Evolutionary conservation across 2,329 filamentous ascomycete genomes (phyloP).

Genomic region (Penicillium occitanis): DNA sequence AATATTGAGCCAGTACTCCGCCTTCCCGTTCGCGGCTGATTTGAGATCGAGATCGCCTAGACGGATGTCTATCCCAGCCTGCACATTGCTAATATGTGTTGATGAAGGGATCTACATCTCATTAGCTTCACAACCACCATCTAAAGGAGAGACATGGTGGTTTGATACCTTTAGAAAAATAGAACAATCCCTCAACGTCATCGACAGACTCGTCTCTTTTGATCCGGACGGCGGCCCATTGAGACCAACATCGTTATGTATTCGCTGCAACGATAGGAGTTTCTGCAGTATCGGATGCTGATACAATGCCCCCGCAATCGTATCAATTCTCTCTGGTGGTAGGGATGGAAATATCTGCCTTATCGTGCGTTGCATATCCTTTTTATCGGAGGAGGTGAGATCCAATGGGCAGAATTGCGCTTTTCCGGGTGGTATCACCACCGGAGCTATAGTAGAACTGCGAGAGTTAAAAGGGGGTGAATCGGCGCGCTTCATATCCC

Average conservation of each 20-base stretch:
- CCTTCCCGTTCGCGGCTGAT: constrained; percentile 62
- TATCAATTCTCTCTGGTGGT: constrained; percentile 36
- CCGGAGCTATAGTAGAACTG: not conserved
- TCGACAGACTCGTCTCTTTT: constrained; percentile 63
- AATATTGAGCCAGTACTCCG: constrained; percentile 65
- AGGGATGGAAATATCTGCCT: constrained; percentile 24
- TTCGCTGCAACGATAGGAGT: constrained; percentile 36
- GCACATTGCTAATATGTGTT: no score
- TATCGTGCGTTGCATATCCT: constrained; percentile 48
- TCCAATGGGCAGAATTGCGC: constrained; percentile 64
- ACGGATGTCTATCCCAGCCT: constrained; percentile 45
- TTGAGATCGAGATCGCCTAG: constrained; percentile 79
- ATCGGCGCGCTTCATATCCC: constrained; percentile 45
- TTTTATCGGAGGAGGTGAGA: constrained; percentile 52
- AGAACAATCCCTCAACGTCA: constrained; percentile 79
- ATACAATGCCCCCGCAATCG: constrained; percentile 38
- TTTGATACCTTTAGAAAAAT: constrained; percentile 63
- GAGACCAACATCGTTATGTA: constrained; percentile 37
- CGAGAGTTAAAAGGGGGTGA: not conserved
- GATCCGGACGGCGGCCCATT: constrained; percentile 38
- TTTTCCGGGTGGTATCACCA: not conserved
- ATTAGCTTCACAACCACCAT: not conserved
- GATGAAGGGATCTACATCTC: not conserved
- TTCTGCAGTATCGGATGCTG: constrained; percentile 37
- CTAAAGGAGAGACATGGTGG: not conserved